Evolutionary conservation across 306 rosid species (phyloP), one percentile per base, ranked within the genome.

Genomic region (Vigna radiata): DNA sequence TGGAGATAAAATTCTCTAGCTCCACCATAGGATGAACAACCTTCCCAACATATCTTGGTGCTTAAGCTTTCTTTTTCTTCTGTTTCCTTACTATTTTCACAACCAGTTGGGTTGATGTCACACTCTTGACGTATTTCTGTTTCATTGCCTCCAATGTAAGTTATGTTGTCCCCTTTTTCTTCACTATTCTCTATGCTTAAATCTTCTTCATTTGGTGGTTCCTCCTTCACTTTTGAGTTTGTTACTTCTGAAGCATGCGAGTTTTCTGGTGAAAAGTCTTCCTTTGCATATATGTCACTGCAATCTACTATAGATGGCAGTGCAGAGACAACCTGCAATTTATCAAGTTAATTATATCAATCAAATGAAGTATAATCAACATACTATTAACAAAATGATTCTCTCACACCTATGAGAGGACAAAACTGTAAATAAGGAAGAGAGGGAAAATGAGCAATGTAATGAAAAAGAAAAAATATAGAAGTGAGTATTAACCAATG

Each of bases 251-350:
- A 52, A 43, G 52, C 39, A 53, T 18, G 15, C 59, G 75, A 21
- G 8, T 19, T 78, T 82, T 43, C 55, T 14, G 67, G 12, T 66
- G 76, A 66, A 27, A 76, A 72, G 59, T 75, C 80, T 61, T 79
- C 70, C 39, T 12, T 17, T 17, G 2, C 41, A 59, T 25, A 4
- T 61, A 54, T 55, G 17, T 23, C 19, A n/a, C 67, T 70, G 77
- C 58, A 60, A 21, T 71, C 68, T 70, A 25, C 73, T 36, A n/a
- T 16, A 41, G 23, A 44, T 7, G 68, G 82, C 75, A 85, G 61
- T 36, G 76, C 64, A 7, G 86, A 82, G 65, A 82, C 79, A 68
- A 71, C 82, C 89, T 85, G 80, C 66, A 76, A 60, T 76, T 16
- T 33, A 39, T 25, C 44, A 58, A 60, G 46, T 70, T 27, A 39